Evolutionary conservation across 768 basidiomycete species (phyloP), one percentile per base, ranked within the genome.

Genomic region (Tulasnella sp.): DNA sequence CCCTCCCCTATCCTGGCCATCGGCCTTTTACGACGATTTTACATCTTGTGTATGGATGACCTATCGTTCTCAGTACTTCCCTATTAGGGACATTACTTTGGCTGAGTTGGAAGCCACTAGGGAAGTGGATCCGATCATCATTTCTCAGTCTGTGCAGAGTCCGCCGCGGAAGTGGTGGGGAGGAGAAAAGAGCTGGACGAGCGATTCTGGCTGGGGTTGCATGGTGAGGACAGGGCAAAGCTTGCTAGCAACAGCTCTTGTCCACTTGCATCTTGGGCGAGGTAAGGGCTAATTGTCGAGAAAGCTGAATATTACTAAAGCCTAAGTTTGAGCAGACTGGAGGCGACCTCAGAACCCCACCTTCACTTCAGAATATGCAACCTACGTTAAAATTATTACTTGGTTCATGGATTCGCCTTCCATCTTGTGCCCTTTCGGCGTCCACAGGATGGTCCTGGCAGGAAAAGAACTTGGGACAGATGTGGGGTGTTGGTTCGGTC

Each of bases 401-500:
- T 99, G 96, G 95, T 99, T 99, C 86, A 85, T 98, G 70, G 97
- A 99, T 83, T 91, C 92, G 2, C 96, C 96, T 0, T 88, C 91
- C 0, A 90, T 93, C 0, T 86, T 91, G 40, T 91, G 92, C 23
- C 97, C 97, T 0, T 99, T 99, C 83, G 93, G 93, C 80, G 94
- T 99, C 9, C 97, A 99, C 84, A 89, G 95, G 70, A 98, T 99
- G 92, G 96, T 96, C 0, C 86, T 96, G 29, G 92, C 96, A 0
- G 97, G 97, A 0, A 96, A 98, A 82, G 92, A 96, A 81, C 88
- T 98, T 0, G 97, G 97, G 16, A 98, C 94, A 79, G 94, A 95
- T 80, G 93, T 98, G 0, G 97, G 97, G 0, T 93, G 95, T 84
- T 99, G 97, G 97, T 99, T 99, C 82, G 97, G 97, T 0, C 97